Conservation (phyloP, 306 rosid species). For the Prinsepia uniflora region DNA sequence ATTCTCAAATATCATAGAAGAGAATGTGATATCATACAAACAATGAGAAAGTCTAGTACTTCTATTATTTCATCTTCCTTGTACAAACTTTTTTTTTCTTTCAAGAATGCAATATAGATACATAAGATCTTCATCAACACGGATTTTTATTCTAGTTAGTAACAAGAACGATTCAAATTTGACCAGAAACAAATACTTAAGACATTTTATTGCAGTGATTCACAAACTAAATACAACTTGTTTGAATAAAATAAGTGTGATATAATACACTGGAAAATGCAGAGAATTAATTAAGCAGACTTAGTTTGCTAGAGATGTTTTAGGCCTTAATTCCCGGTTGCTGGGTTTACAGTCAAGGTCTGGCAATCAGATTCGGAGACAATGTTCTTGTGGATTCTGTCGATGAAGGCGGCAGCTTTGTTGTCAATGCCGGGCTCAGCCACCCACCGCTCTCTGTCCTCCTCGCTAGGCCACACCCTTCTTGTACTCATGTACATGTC, state of each 20-base stretch:
- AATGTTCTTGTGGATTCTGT: conserved; percentile 41
- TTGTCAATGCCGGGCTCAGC: conserved; percentile 72
- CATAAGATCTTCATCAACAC: neutral
- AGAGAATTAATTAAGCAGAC: neutral
- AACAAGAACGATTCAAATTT: too few species aligned
- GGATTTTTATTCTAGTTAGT: too few species aligned
- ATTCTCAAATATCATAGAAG: too few species aligned
- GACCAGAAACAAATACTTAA: neutral
- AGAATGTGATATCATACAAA: too few species aligned
- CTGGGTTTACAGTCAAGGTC: conserved; percentile 37
- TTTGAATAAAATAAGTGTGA: conserved; percentile 12
- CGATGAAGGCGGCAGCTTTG: conserved; percentile 57
- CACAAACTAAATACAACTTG: conserved; percentile 22
- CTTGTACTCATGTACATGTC: conserved; percentile 36
- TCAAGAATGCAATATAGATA: neutral
- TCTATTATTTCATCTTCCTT: neutral
- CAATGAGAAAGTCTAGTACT: neutral
- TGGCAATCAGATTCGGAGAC: conserved; percentile 44
- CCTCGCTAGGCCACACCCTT: conserved; percentile 79
- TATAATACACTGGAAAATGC: neutral
- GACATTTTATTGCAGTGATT: neutral
- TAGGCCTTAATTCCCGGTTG: conserved; percentile 7
- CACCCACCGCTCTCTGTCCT: conserved; percentile 54
- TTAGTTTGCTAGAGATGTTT: neutral
- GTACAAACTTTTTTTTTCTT: neutral